A percentile compares a stretch with the other conserved stretches of the same genome.
phyloP scores from a whole-genome alignment of 129 eudicot species.

The Flaveria trinervia region DNA sequence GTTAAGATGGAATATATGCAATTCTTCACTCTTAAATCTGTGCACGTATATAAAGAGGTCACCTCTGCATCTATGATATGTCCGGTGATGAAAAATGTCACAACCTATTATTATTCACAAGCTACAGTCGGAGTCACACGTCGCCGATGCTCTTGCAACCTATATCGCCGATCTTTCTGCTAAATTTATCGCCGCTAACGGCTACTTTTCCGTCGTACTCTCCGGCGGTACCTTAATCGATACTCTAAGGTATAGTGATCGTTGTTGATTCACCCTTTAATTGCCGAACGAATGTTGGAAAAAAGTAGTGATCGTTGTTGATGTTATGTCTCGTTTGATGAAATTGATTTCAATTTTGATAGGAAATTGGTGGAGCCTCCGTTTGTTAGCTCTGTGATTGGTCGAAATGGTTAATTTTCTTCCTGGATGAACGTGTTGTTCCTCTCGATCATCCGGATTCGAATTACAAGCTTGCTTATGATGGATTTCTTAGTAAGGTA shows the following conservation, averaged over 20 bases:
- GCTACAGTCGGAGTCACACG: constrained; percentile 48
- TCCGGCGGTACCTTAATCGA: constrained; percentile 84
- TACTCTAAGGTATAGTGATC: constrained; percentile 57
- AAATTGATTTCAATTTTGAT: background rate
- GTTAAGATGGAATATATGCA: too few relatives aligned
- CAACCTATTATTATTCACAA: constrained; percentile 19
- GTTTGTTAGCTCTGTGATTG: constrained; percentile 19
- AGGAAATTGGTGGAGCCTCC: constrained; percentile 36
- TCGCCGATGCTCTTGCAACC: constrained; percentile 62
- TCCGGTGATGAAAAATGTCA: constrained; percentile 26
- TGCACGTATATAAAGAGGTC: background rate
- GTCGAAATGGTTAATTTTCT: constrained; percentile 43
- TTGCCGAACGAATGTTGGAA: background rate
- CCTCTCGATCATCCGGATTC: constrained; percentile 35
- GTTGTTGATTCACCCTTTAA: background rate
- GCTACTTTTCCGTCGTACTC: constrained; percentile 71
- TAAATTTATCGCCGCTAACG: constrained; percentile 56
- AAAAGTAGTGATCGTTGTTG: background rate
- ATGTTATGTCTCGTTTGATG: constrained; percentile 3
- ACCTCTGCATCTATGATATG: background rate
- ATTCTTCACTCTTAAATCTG: too few relatives aligned
- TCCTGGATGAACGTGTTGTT: constrained; percentile 43
- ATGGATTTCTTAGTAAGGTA: constrained; percentile 42
- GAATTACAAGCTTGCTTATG: constrained; percentile 41
- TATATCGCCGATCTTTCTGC: constrained; percentile 59